These are phyloP conservation scores for Stachybotrys chlorohalonatus DNA, from an alignment of 2,329 filamentous ascomycete genomes.

Conservation along the genomic window DNA sequence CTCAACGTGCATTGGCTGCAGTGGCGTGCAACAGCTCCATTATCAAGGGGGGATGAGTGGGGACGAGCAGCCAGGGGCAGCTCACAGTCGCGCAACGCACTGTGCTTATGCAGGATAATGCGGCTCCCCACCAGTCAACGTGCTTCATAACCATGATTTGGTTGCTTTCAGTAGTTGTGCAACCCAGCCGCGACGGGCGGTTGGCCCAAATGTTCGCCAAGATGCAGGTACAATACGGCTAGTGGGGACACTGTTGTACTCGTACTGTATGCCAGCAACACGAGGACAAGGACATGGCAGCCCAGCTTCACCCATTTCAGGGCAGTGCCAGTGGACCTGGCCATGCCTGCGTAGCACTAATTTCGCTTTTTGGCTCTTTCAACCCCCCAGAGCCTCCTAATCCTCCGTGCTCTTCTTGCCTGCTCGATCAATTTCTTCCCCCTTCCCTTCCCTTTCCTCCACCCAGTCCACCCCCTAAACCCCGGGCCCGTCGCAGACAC, in stretches of 20 bases:
- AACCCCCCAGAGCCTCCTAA: conserved; percentile 4
- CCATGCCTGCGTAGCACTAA: conserved; percentile 3
- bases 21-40: conserved; percentile 9
- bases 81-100: neutral
- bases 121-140: neutral
- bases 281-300: neutral
- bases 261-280: neutral
- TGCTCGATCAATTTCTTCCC: conserved; percentile 1
- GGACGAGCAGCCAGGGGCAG: neutral
- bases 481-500: conserved; percentile 11
- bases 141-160: neutral
- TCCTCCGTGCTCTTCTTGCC: conserved; percentile 10
- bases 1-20: conserved; percentile 13
- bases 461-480: conserved; percentile 28
- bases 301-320: neutral
- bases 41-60: neutral
- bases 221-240: neutral
- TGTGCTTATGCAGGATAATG: neutral
- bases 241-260: neutral
- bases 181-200: neutral
- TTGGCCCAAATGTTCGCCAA: neutral
- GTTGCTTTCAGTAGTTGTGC: no score
- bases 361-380: conserved; percentile 2
- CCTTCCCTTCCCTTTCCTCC: conserved; percentile 16
- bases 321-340: neutral